phyloP scores from a whole-genome alignment of 2,329 filamentous ascomycete genomes.

The Stylonectria norvegica region DNA sequence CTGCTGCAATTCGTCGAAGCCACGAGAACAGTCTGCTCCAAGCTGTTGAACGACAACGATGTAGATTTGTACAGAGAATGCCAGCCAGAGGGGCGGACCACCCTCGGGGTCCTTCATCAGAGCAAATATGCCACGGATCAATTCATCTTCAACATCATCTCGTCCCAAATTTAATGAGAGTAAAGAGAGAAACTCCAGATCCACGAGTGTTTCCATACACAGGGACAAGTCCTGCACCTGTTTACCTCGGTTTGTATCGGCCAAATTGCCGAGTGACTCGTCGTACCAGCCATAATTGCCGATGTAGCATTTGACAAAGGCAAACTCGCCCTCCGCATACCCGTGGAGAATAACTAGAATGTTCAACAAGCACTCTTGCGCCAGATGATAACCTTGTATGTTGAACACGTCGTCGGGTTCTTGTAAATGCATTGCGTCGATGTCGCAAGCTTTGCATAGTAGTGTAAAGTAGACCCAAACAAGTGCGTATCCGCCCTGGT shows the following conservation, averaged over 20 bases:
- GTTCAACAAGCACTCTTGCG: conserved; percentile 4
- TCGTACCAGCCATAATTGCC: conserved; percentile 20
- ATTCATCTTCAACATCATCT: conserved; percentile 17
- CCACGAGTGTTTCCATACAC: conserved; percentile 10
- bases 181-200: conserved; percentile 10
- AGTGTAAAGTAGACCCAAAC: background rate
- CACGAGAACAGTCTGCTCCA: background rate
- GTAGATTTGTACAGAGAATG: conserved; percentile 17
- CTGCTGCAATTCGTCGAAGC: conserved; percentile 4
- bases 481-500: background rate
- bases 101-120: background rate
- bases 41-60: conserved; percentile 16
- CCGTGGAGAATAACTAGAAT: conserved; percentile 2
- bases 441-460: conserved; percentile 1
- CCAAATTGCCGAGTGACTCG: conserved; percentile 1
- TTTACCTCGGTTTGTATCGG: conserved; percentile 2
- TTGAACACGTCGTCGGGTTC: conserved; percentile 6
- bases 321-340: background rate
- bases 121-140: conserved; percentile 10
- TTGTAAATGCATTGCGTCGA: conserved; percentile 4
- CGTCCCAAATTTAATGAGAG: conserved; percentile 2
- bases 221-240: conserved; percentile 15
- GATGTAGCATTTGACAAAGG: conserved; percentile 10
- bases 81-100: conserved; percentile 12
- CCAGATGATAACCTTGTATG: conserved; percentile 10